A percentile compares a stretch with the other conserved stretches of the same genome.
phyloP scores from a whole-genome alignment of 2,329 filamentous ascomycete species.

The Fusarium oxysporum region DNA sequence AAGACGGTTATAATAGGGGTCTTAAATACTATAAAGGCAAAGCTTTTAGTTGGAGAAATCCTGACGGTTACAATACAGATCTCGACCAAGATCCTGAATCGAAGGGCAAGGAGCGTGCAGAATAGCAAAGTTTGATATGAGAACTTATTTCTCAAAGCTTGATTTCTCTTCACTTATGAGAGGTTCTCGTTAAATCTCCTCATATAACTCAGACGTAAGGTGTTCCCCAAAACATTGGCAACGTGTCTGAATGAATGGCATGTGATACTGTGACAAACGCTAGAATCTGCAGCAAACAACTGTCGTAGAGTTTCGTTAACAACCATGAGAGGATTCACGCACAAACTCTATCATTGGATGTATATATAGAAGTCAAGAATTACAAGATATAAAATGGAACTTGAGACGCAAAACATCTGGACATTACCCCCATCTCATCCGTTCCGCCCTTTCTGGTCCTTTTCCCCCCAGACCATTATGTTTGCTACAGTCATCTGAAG shows the following conservation, averaged over 20 bases:
- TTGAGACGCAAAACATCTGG: neutral
- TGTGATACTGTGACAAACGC: conserved; percentile 15
- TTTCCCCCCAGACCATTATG: neutral
- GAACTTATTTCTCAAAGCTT: neutral
- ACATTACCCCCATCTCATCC: neutral
- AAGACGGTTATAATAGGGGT: neutral
- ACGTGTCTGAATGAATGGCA: neutral
- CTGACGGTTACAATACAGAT: neutral
- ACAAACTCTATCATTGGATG: neutral
- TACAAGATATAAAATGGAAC: neutral
- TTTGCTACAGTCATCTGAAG: neutral
- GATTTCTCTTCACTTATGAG: neutral
- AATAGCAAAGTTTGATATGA: neutral
- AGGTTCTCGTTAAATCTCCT: neutral
- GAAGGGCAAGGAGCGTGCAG: neutral
- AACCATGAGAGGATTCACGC: neutral
- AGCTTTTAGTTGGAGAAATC: neutral
- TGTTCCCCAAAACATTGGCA: neutral
- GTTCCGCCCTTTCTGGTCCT: neutral
- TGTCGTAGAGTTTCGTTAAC: neutral
- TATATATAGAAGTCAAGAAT: neutral
- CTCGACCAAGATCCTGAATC: neutral
- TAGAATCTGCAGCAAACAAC: conserved; percentile 9
- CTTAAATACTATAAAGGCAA: neutral
- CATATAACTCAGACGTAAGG: neutral